Evolutionary conservation across 148 eudicot species (phyloP).

Genomic region (Nyssa sinensis): DNA sequence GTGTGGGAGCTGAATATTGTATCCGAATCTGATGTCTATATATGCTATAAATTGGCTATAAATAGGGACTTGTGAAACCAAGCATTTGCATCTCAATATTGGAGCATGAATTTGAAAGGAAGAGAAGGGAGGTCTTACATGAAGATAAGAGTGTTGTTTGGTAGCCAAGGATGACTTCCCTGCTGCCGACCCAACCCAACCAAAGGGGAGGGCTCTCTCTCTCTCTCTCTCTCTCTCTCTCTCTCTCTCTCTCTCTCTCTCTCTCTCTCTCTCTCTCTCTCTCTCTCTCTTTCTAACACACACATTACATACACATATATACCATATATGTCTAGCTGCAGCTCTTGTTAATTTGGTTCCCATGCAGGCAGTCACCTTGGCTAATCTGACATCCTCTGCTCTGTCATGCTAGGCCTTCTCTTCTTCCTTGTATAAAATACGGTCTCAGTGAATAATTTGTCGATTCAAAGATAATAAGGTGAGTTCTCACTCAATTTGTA

Average conservation of each 20-base stretch:
- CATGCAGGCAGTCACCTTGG: constrained; percentile 17
- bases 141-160: constrained; percentile 15
- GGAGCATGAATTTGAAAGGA: not conserved
- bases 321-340: not conserved
- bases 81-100: not conserved
- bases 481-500: no score
- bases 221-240: no score
- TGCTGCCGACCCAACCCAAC: no score
- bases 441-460: no score
- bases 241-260: no score
- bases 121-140: constrained; percentile 20
- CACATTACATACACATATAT: not conserved
- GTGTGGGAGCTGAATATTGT: not conserved
- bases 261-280: no score
- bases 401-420: constrained; percentile 16
- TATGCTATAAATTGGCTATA: not conserved
- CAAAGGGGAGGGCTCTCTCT: no score
- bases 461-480: no score
- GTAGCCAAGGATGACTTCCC: constrained; percentile 31
- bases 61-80: not conserved
- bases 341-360: not conserved
- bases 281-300: not conserved
- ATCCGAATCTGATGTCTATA: not conserved
- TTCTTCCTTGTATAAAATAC: not conserved
- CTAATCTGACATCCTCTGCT: constrained; percentile 17